Conservation (phyloP, 2,329 filamentous ascomycete species). For the Aspergillus latus region DNA sequence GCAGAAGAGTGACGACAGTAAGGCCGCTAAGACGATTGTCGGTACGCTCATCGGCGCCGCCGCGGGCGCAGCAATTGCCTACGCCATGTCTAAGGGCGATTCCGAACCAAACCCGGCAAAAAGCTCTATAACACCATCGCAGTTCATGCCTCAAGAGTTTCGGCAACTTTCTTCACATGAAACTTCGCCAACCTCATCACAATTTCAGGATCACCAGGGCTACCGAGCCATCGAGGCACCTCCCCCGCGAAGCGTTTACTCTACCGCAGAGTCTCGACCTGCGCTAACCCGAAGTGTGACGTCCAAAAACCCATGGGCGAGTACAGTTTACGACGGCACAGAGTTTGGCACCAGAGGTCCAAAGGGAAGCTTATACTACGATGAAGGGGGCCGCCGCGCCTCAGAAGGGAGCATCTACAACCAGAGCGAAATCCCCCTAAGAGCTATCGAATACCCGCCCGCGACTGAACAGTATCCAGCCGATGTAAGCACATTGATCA, state of each 20-base stretch:
- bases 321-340: slow-evolving; percentile 43
- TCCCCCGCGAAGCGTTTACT: slow-evolving; percentile 29
- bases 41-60: slow-evolving; percentile 77
- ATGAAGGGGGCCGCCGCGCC: slow-evolving; percentile 35
- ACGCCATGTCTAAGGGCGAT: slow-evolving; percentile 68
- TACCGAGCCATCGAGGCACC: slow-evolving; percentile 36
- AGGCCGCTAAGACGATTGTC: slow-evolving; percentile 62
- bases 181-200: slow-evolving; percentile 25
- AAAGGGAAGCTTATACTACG: slow-evolving; percentile 25
- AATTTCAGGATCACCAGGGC: slow-evolving; percentile 25
- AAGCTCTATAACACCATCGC: slow-evolving; percentile 23
- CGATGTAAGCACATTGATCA: slow-evolving; percentile 41
- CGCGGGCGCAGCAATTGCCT: slow-evolving; percentile 73
- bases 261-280: slow-evolving; percentile 32
- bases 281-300: slow-evolving; percentile 34
- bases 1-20: slow-evolving; percentile 41
- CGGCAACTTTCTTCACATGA: slow-evolving; percentile 22
- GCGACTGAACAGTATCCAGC: slow-evolving; percentile 30
- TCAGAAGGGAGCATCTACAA: slow-evolving; percentile 41
- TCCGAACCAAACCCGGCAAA: slow-evolving; percentile 27
- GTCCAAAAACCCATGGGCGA: slow-evolving; percentile 43
- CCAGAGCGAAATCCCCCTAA: slow-evolving; percentile 35
- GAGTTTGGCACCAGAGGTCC: slow-evolving; percentile 28
- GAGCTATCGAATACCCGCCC: slow-evolving; percentile 43
- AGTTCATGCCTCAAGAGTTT: slow-evolving; percentile 22